phyloP scores from a whole-genome alignment of 768 basidiomycete species.

The Pleurotus platypus region DNA sequence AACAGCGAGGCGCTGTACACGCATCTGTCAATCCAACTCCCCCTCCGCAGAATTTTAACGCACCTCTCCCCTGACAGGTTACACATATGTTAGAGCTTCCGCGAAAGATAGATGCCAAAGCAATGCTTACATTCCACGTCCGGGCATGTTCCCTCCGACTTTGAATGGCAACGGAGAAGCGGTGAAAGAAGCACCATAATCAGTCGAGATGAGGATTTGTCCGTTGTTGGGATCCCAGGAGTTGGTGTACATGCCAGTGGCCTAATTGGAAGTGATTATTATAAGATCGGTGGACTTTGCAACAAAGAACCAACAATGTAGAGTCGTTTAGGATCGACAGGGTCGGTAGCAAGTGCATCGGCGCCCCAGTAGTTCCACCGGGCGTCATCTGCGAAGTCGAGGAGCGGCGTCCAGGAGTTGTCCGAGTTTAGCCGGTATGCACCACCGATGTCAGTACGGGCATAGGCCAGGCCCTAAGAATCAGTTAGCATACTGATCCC shows the following conservation, averaged over 20 bases:
- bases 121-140: conserved; percentile 52
- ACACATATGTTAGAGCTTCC: conserved; percentile 4
- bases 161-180: conserved; percentile 57
- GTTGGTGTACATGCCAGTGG: conserved; percentile 62
- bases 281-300: background rate
- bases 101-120: background rate
- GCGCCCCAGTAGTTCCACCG: conserved; percentile 61
- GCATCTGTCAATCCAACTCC: background rate
- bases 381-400: conserved; percentile 47
- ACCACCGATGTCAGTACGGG: conserved; percentile 67
- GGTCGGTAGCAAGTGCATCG: conserved; percentile 62
- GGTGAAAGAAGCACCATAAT: conserved; percentile 55
- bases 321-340: conserved; percentile 49
- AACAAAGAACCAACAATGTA: conserved; percentile 36
- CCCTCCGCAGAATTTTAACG: background rate
- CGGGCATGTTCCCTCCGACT: conserved; percentile 68
- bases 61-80: conserved; percentile 45
- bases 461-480: conserved; percentile 52
- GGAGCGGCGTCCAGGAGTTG: conserved; percentile 58
- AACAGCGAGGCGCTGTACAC: conserved; percentile 48
- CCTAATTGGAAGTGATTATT: conserved; percentile 24
- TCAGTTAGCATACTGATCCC: background rate
- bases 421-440: conserved; percentile 61
- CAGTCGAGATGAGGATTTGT: conserved; percentile 55
- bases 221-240: conserved; percentile 62